phyloP scores from a whole-genome alignment of 768 basidiomycete species.

The Peribolospora kevripleyi region DNA sequence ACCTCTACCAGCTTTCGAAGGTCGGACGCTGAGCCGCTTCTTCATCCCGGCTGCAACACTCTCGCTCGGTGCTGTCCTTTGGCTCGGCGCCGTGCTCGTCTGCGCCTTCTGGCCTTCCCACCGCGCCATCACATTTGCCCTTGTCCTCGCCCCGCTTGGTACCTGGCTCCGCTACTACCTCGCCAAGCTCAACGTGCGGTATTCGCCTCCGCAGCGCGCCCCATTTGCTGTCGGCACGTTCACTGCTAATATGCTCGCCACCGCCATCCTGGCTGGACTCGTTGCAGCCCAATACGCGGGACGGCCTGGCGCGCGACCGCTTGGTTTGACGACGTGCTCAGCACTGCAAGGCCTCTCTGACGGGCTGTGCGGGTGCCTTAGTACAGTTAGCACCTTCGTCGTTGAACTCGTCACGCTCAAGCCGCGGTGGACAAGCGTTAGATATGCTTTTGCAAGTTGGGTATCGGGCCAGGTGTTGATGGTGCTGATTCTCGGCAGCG shows the following conservation, averaged over 20 bases:
- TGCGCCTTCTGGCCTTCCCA: conserved; percentile 46
- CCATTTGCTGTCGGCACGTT: conserved; percentile 58
- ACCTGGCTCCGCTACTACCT: conserved; percentile 60
- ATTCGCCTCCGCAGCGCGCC: conserved; percentile 22
- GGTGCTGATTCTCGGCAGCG: conserved; percentile 45
- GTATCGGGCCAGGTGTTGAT: conserved; percentile 41
- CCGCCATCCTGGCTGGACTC: conserved; percentile 53
- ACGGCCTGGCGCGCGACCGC: not conserved
- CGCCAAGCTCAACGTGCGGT: conserved; percentile 38
- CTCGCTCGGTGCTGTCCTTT: conserved; percentile 29
- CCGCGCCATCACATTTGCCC: conserved; percentile 58
- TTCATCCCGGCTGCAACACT: conserved; percentile 2
- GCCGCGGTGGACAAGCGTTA: conserved; percentile 30
- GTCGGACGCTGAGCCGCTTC: not conserved
- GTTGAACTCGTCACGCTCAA: conserved; percentile 44
- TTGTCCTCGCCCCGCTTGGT: conserved; percentile 75
- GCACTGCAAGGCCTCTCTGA: conserved; percentile 60
- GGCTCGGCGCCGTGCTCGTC: conserved; percentile 33
- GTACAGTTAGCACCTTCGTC: conserved; percentile 79
- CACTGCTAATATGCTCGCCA: conserved; percentile 46
- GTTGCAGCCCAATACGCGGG: conserved; percentile 40
- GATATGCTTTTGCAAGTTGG: conserved; percentile 50
- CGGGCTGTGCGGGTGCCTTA: conserved; percentile 87
- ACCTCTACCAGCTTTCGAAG: too few relatives aligned
- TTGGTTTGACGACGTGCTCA: conserved; percentile 29